These are phyloP conservation scores for Pseudevernia furfuracea DNA, from an alignment of 495 filamentous ascomycete genomes.

Conservation along the genomic window DNA sequence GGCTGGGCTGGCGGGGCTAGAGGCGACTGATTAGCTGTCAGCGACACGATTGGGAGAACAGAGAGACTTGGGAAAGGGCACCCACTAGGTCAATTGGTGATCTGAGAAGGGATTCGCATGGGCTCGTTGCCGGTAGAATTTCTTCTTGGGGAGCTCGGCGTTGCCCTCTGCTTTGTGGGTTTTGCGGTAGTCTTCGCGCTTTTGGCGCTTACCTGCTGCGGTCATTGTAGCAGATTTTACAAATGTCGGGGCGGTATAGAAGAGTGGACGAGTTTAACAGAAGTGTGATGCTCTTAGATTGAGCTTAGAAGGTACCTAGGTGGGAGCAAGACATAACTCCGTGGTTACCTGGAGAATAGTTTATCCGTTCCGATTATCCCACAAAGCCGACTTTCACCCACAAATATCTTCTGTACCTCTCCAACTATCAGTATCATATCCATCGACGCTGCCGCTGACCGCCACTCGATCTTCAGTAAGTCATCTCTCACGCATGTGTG, in stretches of 20 bases:
- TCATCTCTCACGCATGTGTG: too few species aligned
- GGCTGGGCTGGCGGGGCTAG: slow-evolving; percentile 69
- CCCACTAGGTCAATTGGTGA: slow-evolving; percentile 79
- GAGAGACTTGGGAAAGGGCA: slow-evolving; percentile 6
- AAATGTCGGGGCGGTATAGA: neutral
- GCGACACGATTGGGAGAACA: too few species aligned
- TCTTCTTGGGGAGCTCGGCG: slow-evolving; percentile 71
- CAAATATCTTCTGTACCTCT: too few species aligned
- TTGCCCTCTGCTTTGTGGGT: slow-evolving; percentile 34
- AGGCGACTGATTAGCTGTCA: slow-evolving; percentile 12
- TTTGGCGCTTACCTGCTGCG: slow-evolving; percentile 57
- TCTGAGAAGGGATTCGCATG: slow-evolving; percentile 98
- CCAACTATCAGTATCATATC: too few species aligned
- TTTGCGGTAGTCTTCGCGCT: slow-evolving; percentile 65
- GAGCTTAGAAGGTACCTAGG: too few species aligned
- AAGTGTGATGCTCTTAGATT: too few species aligned
- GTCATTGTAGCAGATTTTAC: slow-evolving; percentile 36
- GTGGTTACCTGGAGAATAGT: too few species aligned
- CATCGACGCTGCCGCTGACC: too few species aligned
- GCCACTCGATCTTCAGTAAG: too few species aligned
- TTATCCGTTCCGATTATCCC: too few species aligned
- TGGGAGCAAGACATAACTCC: too few species aligned
- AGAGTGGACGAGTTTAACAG: neutral
- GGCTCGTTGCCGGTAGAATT: slow-evolving; percentile 90
- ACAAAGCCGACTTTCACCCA: too few species aligned